phyloP scores from a whole-genome alignment of 2,329 filamentous ascomycete genomes.

The Curvularia verruculosa region DNA sequence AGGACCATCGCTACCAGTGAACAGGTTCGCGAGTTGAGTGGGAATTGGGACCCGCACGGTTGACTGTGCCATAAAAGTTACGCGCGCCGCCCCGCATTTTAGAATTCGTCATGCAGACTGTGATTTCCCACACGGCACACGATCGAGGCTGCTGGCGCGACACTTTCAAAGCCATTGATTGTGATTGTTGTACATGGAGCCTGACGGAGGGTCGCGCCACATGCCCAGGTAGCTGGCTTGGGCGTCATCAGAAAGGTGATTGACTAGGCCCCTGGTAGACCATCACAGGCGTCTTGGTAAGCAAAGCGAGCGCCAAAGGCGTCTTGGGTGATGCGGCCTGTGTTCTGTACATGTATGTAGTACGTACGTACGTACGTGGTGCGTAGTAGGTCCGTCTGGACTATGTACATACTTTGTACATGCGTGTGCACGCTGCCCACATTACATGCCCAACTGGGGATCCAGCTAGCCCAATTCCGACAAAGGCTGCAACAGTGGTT shows the following conservation, averaged over 20 bases:
- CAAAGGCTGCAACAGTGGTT: conserved; percentile 19
- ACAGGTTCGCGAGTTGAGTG: conserved; percentile 29
- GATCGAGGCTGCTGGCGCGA: conserved; percentile 20
- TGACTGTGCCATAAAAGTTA: conserved; percentile 18
- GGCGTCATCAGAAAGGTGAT: conserved; percentile 1
- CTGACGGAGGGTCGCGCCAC: conserved; percentile 8
- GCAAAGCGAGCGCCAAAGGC: conserved; percentile 7
- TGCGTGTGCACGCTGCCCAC: conserved; percentile 17
- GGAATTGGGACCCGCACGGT: conserved; percentile 19
- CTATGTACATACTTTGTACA: neutral
- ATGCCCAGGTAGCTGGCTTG: conserved; percentile 1
- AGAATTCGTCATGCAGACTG: conserved; percentile 28
- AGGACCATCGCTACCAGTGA: conserved; percentile 29
- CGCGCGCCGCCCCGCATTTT: conserved; percentile 40
- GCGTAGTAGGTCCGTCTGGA: neutral
- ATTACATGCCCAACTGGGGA: conserved; percentile 14
- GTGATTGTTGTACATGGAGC: conserved; percentile 8
- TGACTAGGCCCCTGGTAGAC: conserved; percentile 10
- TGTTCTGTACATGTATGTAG: neutral
- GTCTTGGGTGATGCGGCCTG: conserved; percentile 10
- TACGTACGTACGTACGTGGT: neutral
- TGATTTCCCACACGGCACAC: conserved; percentile 14
- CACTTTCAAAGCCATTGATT: neutral
- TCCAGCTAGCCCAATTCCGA: conserved; percentile 11
- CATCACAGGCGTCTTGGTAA: conserved; percentile 13